Evolutionary conservation across 108 stramenopile genomes (phyloP), one percentile per base, ranked within the genome.

Genomic region (Epithemia pelagica): DNA sequence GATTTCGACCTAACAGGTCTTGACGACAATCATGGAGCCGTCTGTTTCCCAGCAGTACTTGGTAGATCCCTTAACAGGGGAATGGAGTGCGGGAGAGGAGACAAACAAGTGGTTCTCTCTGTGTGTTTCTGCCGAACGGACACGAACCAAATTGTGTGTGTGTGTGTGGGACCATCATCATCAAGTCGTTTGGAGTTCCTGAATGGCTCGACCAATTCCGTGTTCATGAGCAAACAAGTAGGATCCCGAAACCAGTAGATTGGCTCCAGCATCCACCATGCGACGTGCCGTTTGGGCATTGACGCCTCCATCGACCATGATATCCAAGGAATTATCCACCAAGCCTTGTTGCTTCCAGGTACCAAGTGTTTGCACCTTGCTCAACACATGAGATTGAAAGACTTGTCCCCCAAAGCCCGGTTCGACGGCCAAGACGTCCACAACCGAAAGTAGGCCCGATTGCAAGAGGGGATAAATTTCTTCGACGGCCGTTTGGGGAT

Each of bases 221-320:
- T 21, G 30, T 24, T 70, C 70, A 52, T 87, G 79, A 7, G 58
- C 54, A 59, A 91, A 88, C 20, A 88, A 18, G 32, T 75, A 86
- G 0, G 82, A 82, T 55, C 88, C 91, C 19, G 82, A 83, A 1
- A 93, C 89, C 30, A 88, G 64, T 31, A 90, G 81, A 33, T 89
- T 84, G 27, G 92, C 87, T 8, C 84, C 84, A 1, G 77, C 74
- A 10, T 64, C 61, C 0, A 75, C 69, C 27, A 65, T 74, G 25
- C 20, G 28, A 24, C 46, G 56, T 2, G 77, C 80, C n/a, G 89
- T 93, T 25, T 67, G 55, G 7, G 26, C 58, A 52, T 90, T 88
- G 55, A 93, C 80, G 20, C 92, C 92, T 27, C 92, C 92, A 76
- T 93, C 92, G 20, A 88, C 87, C 65, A 85, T 69, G 18, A 92